Conservation (phyloP, 352 stramenopile genomes). For the Globisporangium cederbergense region DNA sequence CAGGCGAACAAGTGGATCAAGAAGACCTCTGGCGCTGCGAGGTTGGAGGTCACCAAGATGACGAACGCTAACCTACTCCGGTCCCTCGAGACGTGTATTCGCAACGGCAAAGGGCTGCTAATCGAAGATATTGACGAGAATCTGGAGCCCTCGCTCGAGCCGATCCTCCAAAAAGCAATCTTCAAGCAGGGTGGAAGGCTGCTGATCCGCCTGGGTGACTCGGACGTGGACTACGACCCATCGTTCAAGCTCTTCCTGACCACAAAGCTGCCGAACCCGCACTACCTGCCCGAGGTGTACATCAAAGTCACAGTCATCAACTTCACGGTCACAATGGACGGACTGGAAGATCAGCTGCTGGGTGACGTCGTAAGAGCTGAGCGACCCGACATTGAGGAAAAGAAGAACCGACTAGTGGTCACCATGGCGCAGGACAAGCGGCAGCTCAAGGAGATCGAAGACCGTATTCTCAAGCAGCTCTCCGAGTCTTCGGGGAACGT, state of each 20-base stretch:
- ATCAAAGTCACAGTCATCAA: slow-evolving; percentile 97
- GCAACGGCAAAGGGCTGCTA: slow-evolving; percentile 86
- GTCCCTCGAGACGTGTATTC: slow-evolving; percentile 90
- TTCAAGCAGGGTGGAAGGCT: slow-evolving; percentile 89
- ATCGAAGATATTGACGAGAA: slow-evolving; percentile 93
- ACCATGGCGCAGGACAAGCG: slow-evolving; percentile 93
- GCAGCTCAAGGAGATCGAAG: slow-evolving; percentile 92
- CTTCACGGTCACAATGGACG: slow-evolving; percentile 94
- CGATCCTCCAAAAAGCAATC: slow-evolving; percentile 91
- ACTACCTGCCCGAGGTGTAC: slow-evolving; percentile 94
- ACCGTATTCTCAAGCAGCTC: slow-evolving; percentile 90
- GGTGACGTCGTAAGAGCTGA: slow-evolving; percentile 91
- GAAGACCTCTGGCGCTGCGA: slow-evolving; percentile 60
- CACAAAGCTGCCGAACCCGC: slow-evolving; percentile 92
- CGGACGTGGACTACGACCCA: slow-evolving; percentile 91
- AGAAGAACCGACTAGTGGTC: slow-evolving; percentile 91
- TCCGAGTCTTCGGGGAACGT: slow-evolving; percentile 91
- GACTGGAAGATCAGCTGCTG: slow-evolving; percentile 91
- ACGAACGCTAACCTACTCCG: slow-evolving; percentile 89
- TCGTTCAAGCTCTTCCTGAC: slow-evolving; percentile 92
- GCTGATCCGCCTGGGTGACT: slow-evolving; percentile 89
- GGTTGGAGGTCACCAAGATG: slow-evolving; percentile 88
- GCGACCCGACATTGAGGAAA: slow-evolving; percentile 91
- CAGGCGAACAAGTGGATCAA: slow-evolving; percentile 96
- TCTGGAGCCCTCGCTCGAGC: slow-evolving; percentile 90